Evolutionary conservation across 1,284 basidiomycete genomes (phyloP).

Genomic region (Naganishia liquefaciens): DNA sequence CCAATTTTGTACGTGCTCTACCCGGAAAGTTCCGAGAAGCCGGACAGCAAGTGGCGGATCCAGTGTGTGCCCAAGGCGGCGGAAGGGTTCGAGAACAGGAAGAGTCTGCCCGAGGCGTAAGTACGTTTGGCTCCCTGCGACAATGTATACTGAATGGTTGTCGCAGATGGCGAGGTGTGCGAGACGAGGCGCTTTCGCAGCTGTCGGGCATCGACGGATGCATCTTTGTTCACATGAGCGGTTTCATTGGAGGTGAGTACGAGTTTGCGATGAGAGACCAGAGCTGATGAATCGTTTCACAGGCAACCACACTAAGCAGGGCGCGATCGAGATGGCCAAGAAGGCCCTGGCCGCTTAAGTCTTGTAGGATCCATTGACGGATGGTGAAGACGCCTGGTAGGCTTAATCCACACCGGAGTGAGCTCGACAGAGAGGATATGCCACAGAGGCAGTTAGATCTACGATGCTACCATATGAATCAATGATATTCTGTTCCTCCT

Average conservation of each 20-base stretch:
- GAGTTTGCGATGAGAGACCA: not conserved
- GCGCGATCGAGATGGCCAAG: slow-evolving; percentile 77
- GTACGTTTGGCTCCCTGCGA: too few species aligned
- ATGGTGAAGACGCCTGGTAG: too few species aligned
- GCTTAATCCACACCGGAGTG: too few species aligned
- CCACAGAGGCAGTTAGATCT: too few species aligned
- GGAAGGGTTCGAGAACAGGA: slow-evolving; percentile 86
- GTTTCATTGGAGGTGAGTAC: slow-evolving; percentile 85
- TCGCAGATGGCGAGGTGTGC: slow-evolving; percentile 78
- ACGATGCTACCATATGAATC: too few species aligned
- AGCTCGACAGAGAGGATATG: too few species aligned
- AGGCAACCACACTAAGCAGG: slow-evolving; percentile 88
- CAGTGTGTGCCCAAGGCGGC: slow-evolving; percentile 84
- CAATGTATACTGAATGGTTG: not conserved
- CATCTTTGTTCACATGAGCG: slow-evolving; percentile 91
- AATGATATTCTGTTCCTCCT: too few species aligned
- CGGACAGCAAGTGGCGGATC: slow-evolving; percentile 77
- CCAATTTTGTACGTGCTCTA: slow-evolving; percentile 78
- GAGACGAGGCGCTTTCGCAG: slow-evolving; percentile 77
- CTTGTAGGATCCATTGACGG: too few species aligned
- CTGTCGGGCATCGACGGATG: slow-evolving; percentile 76
- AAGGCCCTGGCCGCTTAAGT: slow-evolving; percentile 57
- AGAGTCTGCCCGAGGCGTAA: slow-evolving; percentile 78
- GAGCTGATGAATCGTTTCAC: slow-evolving; percentile 18
- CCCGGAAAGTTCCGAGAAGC: slow-evolving; percentile 67